Conservation (phyloP, 1,284 basidiomycete species). For the Apiotrichum porosum region DNA sequence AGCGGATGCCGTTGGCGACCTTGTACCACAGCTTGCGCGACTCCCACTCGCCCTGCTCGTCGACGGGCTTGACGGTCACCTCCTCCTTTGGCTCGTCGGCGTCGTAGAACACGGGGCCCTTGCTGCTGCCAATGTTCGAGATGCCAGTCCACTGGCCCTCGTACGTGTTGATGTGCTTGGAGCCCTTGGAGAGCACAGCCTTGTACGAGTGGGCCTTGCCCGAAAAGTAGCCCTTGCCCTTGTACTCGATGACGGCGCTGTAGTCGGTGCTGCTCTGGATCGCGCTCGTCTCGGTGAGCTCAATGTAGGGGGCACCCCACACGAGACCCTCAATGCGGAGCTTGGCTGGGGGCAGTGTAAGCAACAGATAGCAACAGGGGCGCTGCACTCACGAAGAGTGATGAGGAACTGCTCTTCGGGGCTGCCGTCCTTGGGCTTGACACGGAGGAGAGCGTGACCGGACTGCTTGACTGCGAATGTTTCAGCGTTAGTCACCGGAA, state of each 20-base stretch:
- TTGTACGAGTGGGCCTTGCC: slow-evolving; percentile 93
- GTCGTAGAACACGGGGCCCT: slow-evolving; percentile 53
- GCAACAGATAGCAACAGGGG: not conserved
- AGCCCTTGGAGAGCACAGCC: slow-evolving; percentile 58
- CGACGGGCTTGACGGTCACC: slow-evolving; percentile 60
- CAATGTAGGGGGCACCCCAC: slow-evolving; percentile 59
- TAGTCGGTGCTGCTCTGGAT: slow-evolving; percentile 77
- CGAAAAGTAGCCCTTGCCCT: slow-evolving; percentile 90
- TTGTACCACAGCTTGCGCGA: slow-evolving; percentile 78
- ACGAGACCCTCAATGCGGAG: slow-evolving; percentile 58
- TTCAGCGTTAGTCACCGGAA: too few relatives aligned
- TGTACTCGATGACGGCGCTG: slow-evolving; percentile 75
- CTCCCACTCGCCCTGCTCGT: slow-evolving; percentile 74
- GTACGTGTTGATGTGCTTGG: slow-evolving; percentile 55
- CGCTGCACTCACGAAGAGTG: slow-evolving; percentile 61
- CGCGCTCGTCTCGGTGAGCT: slow-evolving; percentile 75
- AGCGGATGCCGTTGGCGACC: slow-evolving; percentile 85
- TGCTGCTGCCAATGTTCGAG: slow-evolving; percentile 56
- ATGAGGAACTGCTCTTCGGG: slow-evolving; percentile 74
- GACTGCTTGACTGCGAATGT: slow-evolving; percentile 86
- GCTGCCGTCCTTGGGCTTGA: slow-evolving; percentile 58
- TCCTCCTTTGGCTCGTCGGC: slow-evolving; percentile 58
- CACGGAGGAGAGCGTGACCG: slow-evolving; percentile 80
- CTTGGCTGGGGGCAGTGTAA: slow-evolving; percentile 50
- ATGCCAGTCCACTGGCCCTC: slow-evolving; percentile 86